These are phyloP conservation scores for Kwoniella bestiolae DNA, from an alignment of 768 basidiomycete genomes.

Conservation along the genomic window DNA sequence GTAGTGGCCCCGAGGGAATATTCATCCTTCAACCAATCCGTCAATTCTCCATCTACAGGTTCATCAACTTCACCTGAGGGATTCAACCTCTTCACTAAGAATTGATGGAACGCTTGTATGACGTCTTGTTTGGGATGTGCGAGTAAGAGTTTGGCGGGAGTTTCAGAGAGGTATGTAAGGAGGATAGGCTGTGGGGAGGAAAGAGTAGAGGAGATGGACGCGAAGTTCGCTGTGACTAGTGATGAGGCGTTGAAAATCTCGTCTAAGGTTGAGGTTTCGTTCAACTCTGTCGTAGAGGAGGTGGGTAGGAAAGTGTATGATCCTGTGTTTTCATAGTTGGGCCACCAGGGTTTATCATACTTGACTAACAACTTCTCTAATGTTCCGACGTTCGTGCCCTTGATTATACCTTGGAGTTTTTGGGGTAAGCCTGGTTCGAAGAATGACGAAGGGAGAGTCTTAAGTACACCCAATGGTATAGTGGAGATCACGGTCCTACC, in stretches of 20 bases:
- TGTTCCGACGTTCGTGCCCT: slow-evolving; percentile 46
- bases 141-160: slow-evolving; percentile 44
- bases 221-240: slow-evolving; percentile 46
- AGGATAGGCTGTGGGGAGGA: slow-evolving; percentile 43
- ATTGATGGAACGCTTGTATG: slow-evolving; percentile 42
- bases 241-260: slow-evolving; percentile 48
- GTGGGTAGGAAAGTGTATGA: slow-evolving; percentile 55
- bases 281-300: slow-evolving; percentile 1
- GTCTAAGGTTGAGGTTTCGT: slow-evolving; percentile 24
- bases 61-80: slow-evolving; percentile 12
- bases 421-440: slow-evolving; percentile 42
- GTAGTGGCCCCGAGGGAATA: slow-evolving; percentile 58
- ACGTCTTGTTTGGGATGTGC: slow-evolving; percentile 33
- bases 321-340: slow-evolving; percentile 39
- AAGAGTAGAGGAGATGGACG: slow-evolving; percentile 18
- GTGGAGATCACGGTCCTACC: slow-evolving; percentile 46
- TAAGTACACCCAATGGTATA: slow-evolving; percentile 52
- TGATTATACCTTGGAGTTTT: slow-evolving; percentile 37
- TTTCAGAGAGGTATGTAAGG: slow-evolving; percentile 53
- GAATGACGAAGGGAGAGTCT: slow-evolving; percentile 32
- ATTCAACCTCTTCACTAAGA: slow-evolving; percentile 40
- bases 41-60: slow-evolving; percentile 43
- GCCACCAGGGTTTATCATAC: slow-evolving; percentile 54
- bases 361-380: slow-evolving; percentile 52
- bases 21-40: slow-evolving; percentile 56